A percentile compares a stretch with the other conserved stretches of the same genome.
Evolutionary conservation across 176 grass and related monocot species (phyloP).

Genomic region (Poa pratensis): DNA sequence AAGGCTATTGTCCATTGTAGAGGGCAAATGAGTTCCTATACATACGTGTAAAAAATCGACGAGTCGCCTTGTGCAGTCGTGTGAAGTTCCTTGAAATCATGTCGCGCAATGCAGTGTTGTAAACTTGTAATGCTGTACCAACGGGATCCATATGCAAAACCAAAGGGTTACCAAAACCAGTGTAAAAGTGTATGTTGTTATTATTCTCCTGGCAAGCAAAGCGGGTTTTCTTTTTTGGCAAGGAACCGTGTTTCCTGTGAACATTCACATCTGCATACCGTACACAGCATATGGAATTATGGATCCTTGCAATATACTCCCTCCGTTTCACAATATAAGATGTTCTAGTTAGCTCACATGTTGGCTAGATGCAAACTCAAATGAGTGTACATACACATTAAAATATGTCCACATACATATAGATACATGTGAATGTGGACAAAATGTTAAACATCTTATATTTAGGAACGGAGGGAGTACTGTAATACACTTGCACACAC

Average conservation of each 20-base stretch:
- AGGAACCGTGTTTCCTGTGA: neutral
- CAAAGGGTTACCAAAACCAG: neutral
- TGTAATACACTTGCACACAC: neutral
- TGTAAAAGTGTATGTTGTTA: conserved; percentile 23
- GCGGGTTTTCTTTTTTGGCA: conserved; percentile 3
- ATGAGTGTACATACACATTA: no score
- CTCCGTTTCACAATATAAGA: no score
- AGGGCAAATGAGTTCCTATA: conserved; percentile 40
- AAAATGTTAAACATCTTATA: no score
- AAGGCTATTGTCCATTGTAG: conserved; percentile 62
- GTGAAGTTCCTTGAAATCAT: conserved; percentile 28
- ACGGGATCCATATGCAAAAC: neutral
- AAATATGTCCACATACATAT: no score
- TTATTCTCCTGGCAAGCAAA: conserved; percentile 6
- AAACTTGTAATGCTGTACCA: conserved; percentile 33
- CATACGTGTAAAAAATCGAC: conserved; percentile 32
- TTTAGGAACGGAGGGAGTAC: no score
- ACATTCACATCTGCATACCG: conserved; percentile 32
- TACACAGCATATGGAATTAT: neutral
- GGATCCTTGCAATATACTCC: neutral
- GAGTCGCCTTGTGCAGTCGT: neutral
- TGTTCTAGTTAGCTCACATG: no score
- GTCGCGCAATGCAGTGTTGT: conserved; percentile 14
- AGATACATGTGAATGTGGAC: no score
- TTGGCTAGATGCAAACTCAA: no score